These are phyloP conservation scores for Croton setiger DNA, from an alignment of 441 rosid genomes.

Conservation along the genomic window DNA sequence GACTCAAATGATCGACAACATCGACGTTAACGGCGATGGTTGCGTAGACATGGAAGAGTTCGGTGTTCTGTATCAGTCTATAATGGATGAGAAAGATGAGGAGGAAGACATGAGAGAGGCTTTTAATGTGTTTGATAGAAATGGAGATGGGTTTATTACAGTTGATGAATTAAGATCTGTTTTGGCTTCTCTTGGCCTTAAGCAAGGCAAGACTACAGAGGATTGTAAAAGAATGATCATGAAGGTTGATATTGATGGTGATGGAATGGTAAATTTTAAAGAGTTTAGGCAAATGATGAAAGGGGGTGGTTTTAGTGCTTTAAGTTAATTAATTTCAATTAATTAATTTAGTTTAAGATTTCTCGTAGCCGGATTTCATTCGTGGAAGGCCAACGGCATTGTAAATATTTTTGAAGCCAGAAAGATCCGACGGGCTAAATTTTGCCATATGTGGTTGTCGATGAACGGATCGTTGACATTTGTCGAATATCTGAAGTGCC, in stretches of 20 bases:
- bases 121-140: conserved; percentile 75
- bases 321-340: conserved; percentile 20
- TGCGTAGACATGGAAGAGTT: conserved; percentile 76
- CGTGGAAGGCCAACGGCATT: no score
- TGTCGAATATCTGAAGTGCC: not conserved
- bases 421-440: no score
- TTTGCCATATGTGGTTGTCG: not conserved
- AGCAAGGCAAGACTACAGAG: conserved; percentile 62
- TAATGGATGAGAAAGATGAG: conserved; percentile 52
- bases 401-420: not conserved
- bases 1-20: conserved; percentile 56
- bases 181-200: conserved; percentile 63
- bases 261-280: conserved; percentile 70
- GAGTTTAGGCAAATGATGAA: conserved; percentile 90
- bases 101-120: conserved; percentile 81
- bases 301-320: conserved; percentile 47
- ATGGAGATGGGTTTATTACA: conserved; percentile 78
- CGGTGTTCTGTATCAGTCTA: conserved; percentile 49
- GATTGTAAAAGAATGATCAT: conserved; percentile 72
- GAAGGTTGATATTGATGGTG: conserved; percentile 83
- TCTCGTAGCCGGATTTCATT: no score
- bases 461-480: not conserved
- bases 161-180: conserved; percentile 76
- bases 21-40: conserved; percentile 68
- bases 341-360: not conserved